These are phyloP conservation scores for Acanthamoeba sp. DNA, from an alignment of 208 protist species.

Conservation along the genomic window DNA sequence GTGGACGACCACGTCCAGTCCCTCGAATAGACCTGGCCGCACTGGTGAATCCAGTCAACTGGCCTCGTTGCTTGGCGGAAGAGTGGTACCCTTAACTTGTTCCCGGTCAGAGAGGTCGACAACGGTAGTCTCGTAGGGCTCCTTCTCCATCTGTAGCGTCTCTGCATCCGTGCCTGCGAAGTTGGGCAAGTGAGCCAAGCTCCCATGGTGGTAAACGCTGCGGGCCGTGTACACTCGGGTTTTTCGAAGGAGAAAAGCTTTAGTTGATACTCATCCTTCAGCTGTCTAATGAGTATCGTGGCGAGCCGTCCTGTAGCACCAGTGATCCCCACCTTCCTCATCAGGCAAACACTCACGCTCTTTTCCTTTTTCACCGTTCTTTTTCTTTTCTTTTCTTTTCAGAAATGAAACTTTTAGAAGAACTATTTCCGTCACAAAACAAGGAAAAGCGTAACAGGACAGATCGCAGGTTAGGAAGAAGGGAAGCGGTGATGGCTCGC, in stretches of 20 bases:
- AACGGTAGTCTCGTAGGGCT: background rate
- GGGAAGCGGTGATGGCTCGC: background rate
- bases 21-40: slow-evolving; percentile 37
- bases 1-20: slow-evolving; percentile 29
- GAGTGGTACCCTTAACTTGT: background rate
- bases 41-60: no score
- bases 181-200: no score
- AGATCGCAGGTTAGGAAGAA: no score
- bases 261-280: background rate
- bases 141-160: slow-evolving; percentile 1
- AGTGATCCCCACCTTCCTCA: slow-evolving; percentile 9
- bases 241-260: slow-evolving; percentile 28
- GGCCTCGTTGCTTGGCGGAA: no score
- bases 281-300: background rate
- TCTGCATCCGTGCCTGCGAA: background rate
- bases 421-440: no score
- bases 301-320: background rate
- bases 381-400: no score
- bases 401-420: no score
- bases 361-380: no score
- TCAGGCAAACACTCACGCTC: no score
- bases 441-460: no score
- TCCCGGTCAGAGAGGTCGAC: slow-evolving; percentile 1
- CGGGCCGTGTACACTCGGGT: background rate
- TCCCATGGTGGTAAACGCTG: no score